These are phyloP conservation scores for Leptographium radiaticola DNA, from an alignment of 2,329 filamentous ascomycete genomes.

Conservation along the genomic window DNA sequence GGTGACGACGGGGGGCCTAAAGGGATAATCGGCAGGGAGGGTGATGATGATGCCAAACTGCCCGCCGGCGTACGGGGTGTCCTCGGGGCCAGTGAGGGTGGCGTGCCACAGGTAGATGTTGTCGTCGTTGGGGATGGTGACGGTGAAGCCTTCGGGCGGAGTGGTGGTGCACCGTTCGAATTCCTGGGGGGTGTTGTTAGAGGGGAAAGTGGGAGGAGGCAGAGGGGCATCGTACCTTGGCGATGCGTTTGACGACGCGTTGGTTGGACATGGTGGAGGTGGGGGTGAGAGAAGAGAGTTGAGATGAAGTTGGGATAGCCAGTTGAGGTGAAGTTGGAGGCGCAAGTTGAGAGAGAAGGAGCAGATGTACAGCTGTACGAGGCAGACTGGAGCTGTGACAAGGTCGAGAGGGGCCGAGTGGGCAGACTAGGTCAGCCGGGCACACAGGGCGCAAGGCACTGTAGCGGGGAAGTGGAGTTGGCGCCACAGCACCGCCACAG, in stretches of 20 bases:
- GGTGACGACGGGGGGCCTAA: slow-evolving; percentile 69
- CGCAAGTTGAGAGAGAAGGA: neutral
- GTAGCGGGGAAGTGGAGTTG: slow-evolving; percentile 5
- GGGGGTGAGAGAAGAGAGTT: neutral
- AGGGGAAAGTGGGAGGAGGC: neutral
- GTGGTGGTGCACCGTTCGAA: slow-evolving; percentile 34
- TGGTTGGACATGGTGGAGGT: neutral
- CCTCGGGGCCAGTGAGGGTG: slow-evolving; percentile 29
- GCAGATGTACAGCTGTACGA: neutral
- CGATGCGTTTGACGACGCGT: slow-evolving; percentile 18
- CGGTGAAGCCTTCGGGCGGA: slow-evolving; percentile 33
- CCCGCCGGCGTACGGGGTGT: slow-evolving; percentile 47
- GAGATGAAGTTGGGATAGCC: neutral
- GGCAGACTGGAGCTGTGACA: too few species aligned
- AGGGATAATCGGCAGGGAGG: slow-evolving; percentile 74
- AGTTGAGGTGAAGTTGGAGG: neutral
- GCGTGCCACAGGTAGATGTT: slow-evolving; percentile 42
- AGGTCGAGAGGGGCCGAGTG: too few species aligned
- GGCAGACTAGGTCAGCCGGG: too few species aligned
- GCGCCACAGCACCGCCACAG: too few species aligned
- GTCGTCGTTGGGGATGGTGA: slow-evolving; percentile 31
- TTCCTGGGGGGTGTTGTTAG: slow-evolving; percentile 27
- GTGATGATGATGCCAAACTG: slow-evolving; percentile 59
- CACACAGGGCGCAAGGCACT: neutral
- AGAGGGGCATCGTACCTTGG: slow-evolving; percentile 6